These are phyloP conservation scores for Colletotrichum zoysiae DNA, from an alignment of 2,329 filamentous ascomycete genomes.

Conservation along the genomic window DNA sequence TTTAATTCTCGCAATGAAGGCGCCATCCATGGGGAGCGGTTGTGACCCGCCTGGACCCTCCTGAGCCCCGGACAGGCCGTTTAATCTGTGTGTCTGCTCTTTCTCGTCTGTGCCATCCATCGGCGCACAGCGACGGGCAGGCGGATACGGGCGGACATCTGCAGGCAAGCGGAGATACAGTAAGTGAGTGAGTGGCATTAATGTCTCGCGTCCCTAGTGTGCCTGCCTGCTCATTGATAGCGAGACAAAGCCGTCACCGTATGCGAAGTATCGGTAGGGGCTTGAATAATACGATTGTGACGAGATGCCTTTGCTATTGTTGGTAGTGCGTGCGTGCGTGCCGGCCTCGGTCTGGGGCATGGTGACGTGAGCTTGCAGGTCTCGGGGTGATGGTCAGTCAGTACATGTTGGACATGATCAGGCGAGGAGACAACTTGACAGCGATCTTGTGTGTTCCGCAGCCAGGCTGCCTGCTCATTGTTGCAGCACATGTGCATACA, in stretches of 20 bases:
- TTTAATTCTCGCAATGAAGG: slow-evolving; percentile 25
- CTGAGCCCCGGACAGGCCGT: slow-evolving; percentile 3
- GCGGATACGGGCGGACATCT: slow-evolving; percentile 36
- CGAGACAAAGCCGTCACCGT: slow-evolving; percentile 32
- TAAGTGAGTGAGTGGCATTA: slow-evolving; percentile 26
- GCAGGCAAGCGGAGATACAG: slow-evolving; percentile 34
- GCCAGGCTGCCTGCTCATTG: not conserved
- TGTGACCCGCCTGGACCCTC: slow-evolving; percentile 14
- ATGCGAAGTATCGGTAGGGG: not conserved
- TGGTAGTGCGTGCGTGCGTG: not conserved
- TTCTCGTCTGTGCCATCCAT: slow-evolving; percentile 30
- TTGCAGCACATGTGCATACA: not conserved
- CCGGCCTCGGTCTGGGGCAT: not conserved
- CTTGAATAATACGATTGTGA: slow-evolving; percentile 31
- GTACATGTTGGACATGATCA: not conserved
- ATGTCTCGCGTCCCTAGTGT: slow-evolving; percentile 30
- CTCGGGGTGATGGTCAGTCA: not conserved
- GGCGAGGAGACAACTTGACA: not conserved
- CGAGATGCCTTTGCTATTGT: slow-evolving; percentile 17
- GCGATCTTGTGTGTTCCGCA: not conserved
- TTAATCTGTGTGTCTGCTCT: not conserved
- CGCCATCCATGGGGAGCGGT: slow-evolving; percentile 21
- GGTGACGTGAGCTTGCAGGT: not conserved
- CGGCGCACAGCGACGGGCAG: slow-evolving; percentile 36
- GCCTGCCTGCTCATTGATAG: slow-evolving; percentile 35